Evolutionary conservation across 495 filamentous ascomycete genomes (phyloP), one percentile per base, ranked within the genome.

Genomic region (Xylaria castorea): DNA sequence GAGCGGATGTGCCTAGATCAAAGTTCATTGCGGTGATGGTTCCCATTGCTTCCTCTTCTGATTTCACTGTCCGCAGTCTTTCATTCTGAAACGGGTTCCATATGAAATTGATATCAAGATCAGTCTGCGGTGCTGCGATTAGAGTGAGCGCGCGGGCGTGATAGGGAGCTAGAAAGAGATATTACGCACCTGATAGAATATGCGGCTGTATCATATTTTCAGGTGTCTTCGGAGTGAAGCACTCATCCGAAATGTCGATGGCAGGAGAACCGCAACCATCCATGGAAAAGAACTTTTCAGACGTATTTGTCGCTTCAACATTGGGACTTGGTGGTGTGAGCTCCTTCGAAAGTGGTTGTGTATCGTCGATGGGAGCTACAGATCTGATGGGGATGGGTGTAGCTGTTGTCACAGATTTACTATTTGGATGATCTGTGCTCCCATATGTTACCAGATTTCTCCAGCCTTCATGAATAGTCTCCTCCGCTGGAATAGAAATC

Each of bases 371-470:
- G 36, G 32, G 6, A 25, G 32, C 36, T 62, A 16, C 34, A 25
- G 60, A 62, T 62, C 60, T 42, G 60, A 62, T 62, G 30, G 27
- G 57, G 22, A 61, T 20, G 20, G 57, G 16, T 20, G 20, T 61
- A 62, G 60, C 36, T n/a, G 60, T 62, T 36, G 60, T 22, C 36
- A 62, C 34, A n/a, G 34, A 62, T 62, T 62, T 20, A 22, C 58
- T 34, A 62, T 22, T 36, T 25, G 32, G 22, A 18, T 22, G 34
- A 62, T 25, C 36, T 40, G 60, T 22, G 18, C 20, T 42, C 4
- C 8, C 36, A 62, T 22, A 42, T 40, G 36, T 20, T 38, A 40
- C 9, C 3, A 5, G 36, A 25, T 62, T 62, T 14, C 36, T 14
- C 36, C n/a, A 38, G 5, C 32, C 30, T 36, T n/a, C 55, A 60